Evolutionary conservation across 176 grass and related monocot genomes (phyloP).

Genomic region (Bothriochloa decipiens): DNA sequence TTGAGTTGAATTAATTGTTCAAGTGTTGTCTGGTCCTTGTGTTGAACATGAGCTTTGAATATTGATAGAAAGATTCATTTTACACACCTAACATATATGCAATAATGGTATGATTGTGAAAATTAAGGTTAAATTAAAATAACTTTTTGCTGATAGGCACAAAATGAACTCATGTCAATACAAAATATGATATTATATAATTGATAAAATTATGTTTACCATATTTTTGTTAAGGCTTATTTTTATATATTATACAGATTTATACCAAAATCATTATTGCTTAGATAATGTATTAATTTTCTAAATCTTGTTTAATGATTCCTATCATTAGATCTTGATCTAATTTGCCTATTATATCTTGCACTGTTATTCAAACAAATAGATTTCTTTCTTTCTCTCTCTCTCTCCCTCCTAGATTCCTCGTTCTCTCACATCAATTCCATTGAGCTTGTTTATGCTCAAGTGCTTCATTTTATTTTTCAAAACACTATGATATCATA

Average conservation of each 20-base stretch:
- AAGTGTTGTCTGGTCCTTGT: too few species aligned
- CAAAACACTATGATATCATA: neutral
- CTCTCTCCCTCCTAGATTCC: neutral
- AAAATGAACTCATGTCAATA: neutral
- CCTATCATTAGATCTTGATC: neutral
- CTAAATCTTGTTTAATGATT: neutral
- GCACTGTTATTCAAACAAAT: neutral
- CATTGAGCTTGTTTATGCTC: neutral
- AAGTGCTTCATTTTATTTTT: neutral
- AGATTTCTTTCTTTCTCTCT: neutral
- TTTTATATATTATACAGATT: neutral
- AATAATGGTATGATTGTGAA: neutral
- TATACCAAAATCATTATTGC: neutral
- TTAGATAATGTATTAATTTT: neutral
- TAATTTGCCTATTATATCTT: neutral
- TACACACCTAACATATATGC: too few species aligned
- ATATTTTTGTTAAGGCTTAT: neutral
- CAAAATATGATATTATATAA: neutral
- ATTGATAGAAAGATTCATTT: too few species aligned
- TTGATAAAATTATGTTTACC: neutral
- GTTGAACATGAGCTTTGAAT: too few species aligned
- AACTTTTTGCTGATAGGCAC: neutral
- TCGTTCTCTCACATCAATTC: neutral
- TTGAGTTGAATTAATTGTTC: neutral
- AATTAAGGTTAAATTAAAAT: neutral